phyloP scores from a whole-genome alignment of 495 filamentous ascomycete species.

The Aspergillus panamensis region DNA sequence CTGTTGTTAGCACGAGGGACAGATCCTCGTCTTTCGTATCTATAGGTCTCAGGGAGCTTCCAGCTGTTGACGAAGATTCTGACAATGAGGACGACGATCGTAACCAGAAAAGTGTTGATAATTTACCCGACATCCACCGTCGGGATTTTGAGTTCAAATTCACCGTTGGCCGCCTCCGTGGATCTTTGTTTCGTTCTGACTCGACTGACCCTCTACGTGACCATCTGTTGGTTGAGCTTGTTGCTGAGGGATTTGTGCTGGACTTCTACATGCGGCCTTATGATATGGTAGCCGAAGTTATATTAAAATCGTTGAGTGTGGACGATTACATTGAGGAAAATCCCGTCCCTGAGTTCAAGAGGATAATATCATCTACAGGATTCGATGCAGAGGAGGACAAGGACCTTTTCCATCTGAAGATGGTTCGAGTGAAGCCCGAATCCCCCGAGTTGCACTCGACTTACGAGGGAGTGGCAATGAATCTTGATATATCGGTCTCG shows the following conservation, averaged over 20 bases:
- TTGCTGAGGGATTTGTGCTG: slow-evolving; percentile 84
- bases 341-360: slow-evolving; percentile 89
- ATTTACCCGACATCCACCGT: slow-evolving; percentile 67
- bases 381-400: slow-evolving; percentile 65
- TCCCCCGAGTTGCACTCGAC: slow-evolving; percentile 89
- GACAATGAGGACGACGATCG: slow-evolving; percentile 60
- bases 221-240: slow-evolving; percentile 79
- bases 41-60: slow-evolving; percentile 63
- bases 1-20: slow-evolving; percentile 37
- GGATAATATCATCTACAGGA: slow-evolving; percentile 87
- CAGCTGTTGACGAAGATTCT: slow-evolving; percentile 73
- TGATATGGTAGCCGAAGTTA: slow-evolving; percentile 88
- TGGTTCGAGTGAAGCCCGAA: slow-evolving; percentile 81
- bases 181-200: slow-evolving; percentile 85
- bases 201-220: slow-evolving; percentile 73
- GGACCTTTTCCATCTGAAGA: slow-evolving; percentile 83
- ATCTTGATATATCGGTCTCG: slow-evolving; percentile 86
- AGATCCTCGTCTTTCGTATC: slow-evolving; percentile 63
- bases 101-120: slow-evolving; percentile 53
- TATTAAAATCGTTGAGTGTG: slow-evolving; percentile 80
- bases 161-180: slow-evolving; percentile 85
- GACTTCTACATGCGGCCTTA: slow-evolving; percentile 83
- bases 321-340: slow-evolving; percentile 93
- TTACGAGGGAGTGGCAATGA: slow-evolving; percentile 89
- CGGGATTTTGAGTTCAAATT: slow-evolving; percentile 95